phyloP scores from a whole-genome alignment of 495 filamentous ascomycete species.

The Hypomontagnella submonticulosa region DNA sequence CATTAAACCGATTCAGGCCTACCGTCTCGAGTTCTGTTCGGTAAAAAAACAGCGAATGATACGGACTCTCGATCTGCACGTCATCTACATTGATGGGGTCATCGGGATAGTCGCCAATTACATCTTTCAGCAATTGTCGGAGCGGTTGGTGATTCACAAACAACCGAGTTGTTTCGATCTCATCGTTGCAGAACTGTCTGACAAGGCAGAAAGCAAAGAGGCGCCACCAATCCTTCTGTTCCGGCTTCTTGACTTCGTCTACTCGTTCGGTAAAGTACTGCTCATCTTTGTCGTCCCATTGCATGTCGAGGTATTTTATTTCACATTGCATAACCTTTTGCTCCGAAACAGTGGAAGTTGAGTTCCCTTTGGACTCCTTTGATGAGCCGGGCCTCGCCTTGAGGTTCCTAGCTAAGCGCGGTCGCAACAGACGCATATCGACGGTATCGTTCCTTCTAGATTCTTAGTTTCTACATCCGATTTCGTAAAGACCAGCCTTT shows the following conservation, averaged over 20 bases:
- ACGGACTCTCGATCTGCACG: slow-evolving; percentile 49
- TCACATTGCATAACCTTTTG: slow-evolving; percentile 52
- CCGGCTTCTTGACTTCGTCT: slow-evolving; percentile 41
- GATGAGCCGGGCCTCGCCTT: background rate
- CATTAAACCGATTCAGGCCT: slow-evolving; percentile 45
- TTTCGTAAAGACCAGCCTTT: background rate
- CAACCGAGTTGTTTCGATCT: slow-evolving; percentile 41
- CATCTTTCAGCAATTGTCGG: slow-evolving; percentile 46
- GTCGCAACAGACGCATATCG: slow-evolving; percentile 5
- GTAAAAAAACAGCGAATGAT: slow-evolving; percentile 49
- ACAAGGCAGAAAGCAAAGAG: slow-evolving; percentile 52
- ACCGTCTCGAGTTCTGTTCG: slow-evolving; percentile 43
- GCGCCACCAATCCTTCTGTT: slow-evolving; percentile 53
- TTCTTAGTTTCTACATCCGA: background rate
- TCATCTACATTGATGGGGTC: slow-evolving; percentile 48
- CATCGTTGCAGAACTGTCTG: slow-evolving; percentile 36
- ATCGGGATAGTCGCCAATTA: slow-evolving; percentile 47
- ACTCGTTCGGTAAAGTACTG: slow-evolving; percentile 46
- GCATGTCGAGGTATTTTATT: slow-evolving; percentile 53
- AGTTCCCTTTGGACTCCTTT: background rate
- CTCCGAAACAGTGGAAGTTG: background rate
- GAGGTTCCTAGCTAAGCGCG: slow-evolving; percentile 1
- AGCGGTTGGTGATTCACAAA: slow-evolving; percentile 51
- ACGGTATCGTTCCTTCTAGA: background rate
- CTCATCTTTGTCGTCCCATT: slow-evolving; percentile 46